phyloP scores from a whole-genome alignment of 1,284 basidiomycete species.

The Sporisorium sorghi region DNA sequence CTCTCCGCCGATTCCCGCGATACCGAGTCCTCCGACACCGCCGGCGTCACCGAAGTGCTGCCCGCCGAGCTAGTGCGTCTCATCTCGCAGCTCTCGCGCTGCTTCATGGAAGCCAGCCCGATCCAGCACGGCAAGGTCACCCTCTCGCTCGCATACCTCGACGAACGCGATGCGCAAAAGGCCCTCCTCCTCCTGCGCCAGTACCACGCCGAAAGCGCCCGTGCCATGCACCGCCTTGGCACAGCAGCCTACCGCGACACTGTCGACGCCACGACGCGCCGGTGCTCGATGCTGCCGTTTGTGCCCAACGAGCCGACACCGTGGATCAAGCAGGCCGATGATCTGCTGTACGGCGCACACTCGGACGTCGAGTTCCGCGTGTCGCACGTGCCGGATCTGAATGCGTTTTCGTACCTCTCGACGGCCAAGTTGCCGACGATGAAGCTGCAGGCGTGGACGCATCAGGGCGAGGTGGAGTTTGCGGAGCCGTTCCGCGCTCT shows the following conservation, averaged over 20 bases:
- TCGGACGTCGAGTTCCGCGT: constrained; percentile 39
- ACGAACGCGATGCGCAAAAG: constrained; percentile 29
- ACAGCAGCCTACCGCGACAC: constrained; percentile 25
- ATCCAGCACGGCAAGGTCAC: constrained; percentile 26
- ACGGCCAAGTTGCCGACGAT: constrained; percentile 16
- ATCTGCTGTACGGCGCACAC: constrained; percentile 27
- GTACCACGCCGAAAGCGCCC: constrained; percentile 23
- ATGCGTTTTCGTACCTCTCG: constrained; percentile 20
- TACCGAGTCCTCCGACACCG: neutral
- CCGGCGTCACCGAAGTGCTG: constrained; percentile 11
- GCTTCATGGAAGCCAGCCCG: constrained; percentile 41
- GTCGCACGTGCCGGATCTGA: constrained; percentile 25
- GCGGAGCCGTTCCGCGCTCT: constrained; percentile 27
- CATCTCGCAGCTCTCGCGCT: constrained; percentile 37
- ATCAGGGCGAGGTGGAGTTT: constrained; percentile 12
- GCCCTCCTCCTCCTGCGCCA: constrained; percentile 39
- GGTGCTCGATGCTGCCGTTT: constrained; percentile 47
- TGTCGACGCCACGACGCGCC: constrained; percentile 1
- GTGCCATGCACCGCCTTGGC: constrained; percentile 28
- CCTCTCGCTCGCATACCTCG: constrained; percentile 27
- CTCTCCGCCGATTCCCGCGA: constrained; percentile 18
- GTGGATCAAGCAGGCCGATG: constrained; percentile 43
- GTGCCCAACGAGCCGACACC: constrained; percentile 40
- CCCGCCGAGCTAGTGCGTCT: constrained; percentile 32
- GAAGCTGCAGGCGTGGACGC: constrained; percentile 30